Base-by-base conservation (phyloP, 192 early-diverging fungal species). In the Gaertneriomyces semiglobifer region DNA sequence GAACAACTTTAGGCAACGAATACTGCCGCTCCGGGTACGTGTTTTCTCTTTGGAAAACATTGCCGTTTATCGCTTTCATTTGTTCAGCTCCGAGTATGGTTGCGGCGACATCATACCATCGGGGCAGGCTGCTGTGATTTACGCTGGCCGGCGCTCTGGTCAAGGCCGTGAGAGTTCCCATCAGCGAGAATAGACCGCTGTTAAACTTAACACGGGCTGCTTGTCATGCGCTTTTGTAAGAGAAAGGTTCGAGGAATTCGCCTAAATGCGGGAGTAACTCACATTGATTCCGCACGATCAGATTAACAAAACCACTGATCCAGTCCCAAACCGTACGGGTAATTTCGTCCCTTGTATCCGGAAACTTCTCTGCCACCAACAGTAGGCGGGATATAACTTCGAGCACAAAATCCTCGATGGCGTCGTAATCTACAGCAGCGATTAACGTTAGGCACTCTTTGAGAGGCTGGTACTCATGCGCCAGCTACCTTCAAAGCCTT, bases 381-480 rank as follows among this genome's bases (percentile, higher is more conserved):
- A 71, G 43, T 14, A 71, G 62, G 25, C 69, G 19, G 12, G 39
- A 11, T 14, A 33, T 20, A 40, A 48, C 58, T 56, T 71, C 63
- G 4, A 44, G 45, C 10, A 61, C 44, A 47, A 47, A 59, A 11
- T 11, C 43, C 33, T 66, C 69, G 16, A 71, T 33, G 9, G 18
- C 42, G 0, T 54, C 54, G 39, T 53, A 56, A 45, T 71, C 69
- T 66, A 18, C 58, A 48, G 4, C 14, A 11, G 25, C n/a, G 11
- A 45, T 52, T 52, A 52, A 52, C 50, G 50, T 5, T 6, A 20
- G 50, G 50, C 6, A 5, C 6, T 33, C 25, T 2, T 33, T 33
- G 2, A 33, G 25, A 2, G 25, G 25, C 25, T 0, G 25, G 25
- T 33, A 33, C 25, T 50, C 48, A 18, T 50, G 12, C 18, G 33